These are phyloP conservation scores for Acanthamoeba castellanii DNA, from an alignment of 208 protist species.

Conservation along the genomic window DNA sequence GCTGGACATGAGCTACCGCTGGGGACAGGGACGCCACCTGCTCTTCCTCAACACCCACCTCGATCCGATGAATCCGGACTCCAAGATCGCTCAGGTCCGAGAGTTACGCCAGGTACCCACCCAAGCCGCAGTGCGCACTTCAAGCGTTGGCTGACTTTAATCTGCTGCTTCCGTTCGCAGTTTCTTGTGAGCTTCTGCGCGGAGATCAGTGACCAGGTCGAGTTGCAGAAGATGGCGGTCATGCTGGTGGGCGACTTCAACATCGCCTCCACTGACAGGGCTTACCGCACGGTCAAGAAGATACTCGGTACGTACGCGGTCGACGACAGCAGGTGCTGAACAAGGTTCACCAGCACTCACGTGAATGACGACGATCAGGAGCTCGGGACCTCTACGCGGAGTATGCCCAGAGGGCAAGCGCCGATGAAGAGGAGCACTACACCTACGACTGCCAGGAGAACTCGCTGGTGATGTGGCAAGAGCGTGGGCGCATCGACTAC, in stretches of 20 bases:
- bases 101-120: not conserved
- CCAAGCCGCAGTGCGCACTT: not conserved
- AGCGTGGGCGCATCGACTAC: slow-evolving; percentile 20
- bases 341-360: not conserved
- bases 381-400: not conserved
- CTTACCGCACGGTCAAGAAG: not conserved
- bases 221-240: not conserved
- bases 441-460: slow-evolving; percentile 23
- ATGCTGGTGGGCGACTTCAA: slow-evolving; percentile 60
- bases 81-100: slow-evolving; percentile 9
- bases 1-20: not conserved
- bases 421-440: not conserved
- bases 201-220: not conserved
- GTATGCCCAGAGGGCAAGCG: not conserved
- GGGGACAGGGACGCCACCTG: not conserved
- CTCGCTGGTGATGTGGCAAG: slow-evolving; percentile 32
- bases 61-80: slow-evolving; percentile 7
- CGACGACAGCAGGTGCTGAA: not conserved
- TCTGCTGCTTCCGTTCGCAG: not conserved
- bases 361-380: not conserved
- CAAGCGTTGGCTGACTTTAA: not conserved
- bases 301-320: not conserved
- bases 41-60: slow-evolving; percentile 21
- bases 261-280: not conserved
- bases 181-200: not conserved